Percentiles rank a stretch among this genome's conserved stretches.
phyloP scores from a whole-genome alignment of 495 filamentous ascomycete genomes.

The Penicillium dipodomyicola region DNA sequence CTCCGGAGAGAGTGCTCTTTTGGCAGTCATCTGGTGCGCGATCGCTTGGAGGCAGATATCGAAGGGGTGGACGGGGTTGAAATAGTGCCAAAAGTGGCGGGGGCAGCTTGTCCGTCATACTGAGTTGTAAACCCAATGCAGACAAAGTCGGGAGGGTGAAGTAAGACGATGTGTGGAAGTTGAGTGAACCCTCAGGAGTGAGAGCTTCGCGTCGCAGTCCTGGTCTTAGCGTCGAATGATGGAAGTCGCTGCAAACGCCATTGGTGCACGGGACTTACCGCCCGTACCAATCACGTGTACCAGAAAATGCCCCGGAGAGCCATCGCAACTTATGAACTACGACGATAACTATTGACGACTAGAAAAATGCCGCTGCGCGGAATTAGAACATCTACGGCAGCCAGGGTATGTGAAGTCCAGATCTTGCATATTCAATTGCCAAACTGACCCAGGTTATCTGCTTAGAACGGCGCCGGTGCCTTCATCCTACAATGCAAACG shows the following conservation, averaged over 20 bases:
- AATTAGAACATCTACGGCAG: constrained; percentile 42
- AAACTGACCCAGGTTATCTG: constrained; percentile 9
- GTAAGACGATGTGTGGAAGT: constrained; percentile 16
- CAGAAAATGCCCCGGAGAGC: constrained; percentile 25
- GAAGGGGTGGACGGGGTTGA: constrained; percentile 84
- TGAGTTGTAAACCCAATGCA: constrained; percentile 20
- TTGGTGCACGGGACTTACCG: constrained; percentile 20
- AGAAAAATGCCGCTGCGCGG: constrained; percentile 68
- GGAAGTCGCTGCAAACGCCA: constrained; percentile 16
- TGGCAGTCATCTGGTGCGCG: constrained; percentile 77
- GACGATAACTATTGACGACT: constrained; percentile 14
- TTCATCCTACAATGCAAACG: constrained; percentile 97
- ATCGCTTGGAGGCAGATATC: constrained; percentile 82
- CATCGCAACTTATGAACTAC: constrained; percentile 5
- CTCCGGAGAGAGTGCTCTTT: constrained; percentile 61
- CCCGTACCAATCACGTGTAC: constrained; percentile 22
- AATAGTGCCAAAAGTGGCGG: constrained; percentile 91
- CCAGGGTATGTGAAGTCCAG: constrained; percentile 33
- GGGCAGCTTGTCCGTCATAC: constrained; percentile 94
- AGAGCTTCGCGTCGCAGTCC: constrained; percentile 22
- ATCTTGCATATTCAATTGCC: not conserved
- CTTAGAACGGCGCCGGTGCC: constrained; percentile 90
- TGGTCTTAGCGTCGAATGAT: constrained; percentile 17
- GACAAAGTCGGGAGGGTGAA: not conserved
- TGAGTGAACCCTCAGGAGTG: constrained; percentile 20